Percentiles rank a stretch among this genome's conserved stretches.
These are phyloP conservation scores for Agarophyton chilense DNA, from an alignment of 23 red algal species.

Conservation along the genomic window DNA sequence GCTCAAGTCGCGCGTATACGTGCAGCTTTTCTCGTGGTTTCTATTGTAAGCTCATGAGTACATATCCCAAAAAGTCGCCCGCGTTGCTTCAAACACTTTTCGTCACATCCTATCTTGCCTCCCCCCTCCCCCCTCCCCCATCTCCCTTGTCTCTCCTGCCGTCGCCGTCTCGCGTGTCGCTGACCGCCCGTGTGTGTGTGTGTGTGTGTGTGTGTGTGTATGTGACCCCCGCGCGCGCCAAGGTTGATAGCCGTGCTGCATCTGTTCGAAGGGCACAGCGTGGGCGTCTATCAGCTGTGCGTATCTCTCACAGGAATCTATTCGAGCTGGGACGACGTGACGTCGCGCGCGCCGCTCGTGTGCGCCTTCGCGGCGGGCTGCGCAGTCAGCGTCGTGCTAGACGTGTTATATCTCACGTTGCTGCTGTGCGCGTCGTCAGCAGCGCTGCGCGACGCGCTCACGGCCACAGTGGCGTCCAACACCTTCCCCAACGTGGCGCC, in stretches of 20 bases:
- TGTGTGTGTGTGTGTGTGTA: too few species aligned
- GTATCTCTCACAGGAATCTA: slow-evolving; percentile 38
- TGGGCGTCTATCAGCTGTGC: slow-evolving; percentile 1
- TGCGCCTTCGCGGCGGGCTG: slow-evolving; percentile 22
- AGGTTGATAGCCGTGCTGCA: slow-evolving; percentile 48
- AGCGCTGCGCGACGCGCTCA: slow-evolving; percentile 5
- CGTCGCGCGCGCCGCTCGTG: neutral
- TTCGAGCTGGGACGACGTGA: slow-evolving; percentile 42
- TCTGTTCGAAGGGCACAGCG: slow-evolving; percentile 53
- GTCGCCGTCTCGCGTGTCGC: too few species aligned
- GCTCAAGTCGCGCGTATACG: slow-evolving; percentile 51
- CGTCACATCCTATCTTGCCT: neutral
- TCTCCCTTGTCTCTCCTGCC: too few species aligned
- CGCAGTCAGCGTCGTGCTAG: slow-evolving; percentile 13
- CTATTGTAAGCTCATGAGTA: slow-evolving; percentile 58
- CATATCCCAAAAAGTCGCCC: too few species aligned
- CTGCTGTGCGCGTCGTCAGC: slow-evolving; percentile 6
- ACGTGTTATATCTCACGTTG: slow-evolving; percentile 1
- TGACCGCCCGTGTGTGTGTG: too few species aligned
- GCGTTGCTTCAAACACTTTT: neutral
- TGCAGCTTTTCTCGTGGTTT: slow-evolving; percentile 62
- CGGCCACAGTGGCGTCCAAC: slow-evolving; percentile 37
- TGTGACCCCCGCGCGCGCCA: too few species aligned
- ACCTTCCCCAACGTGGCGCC: slow-evolving; percentile 44
- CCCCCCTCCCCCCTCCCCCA: neutral